Evolutionary conservation across 2,329 filamentous ascomycete genomes (phyloP), one percentile per base, ranked within the genome.

Genomic region (Graphium sp.): DNA sequence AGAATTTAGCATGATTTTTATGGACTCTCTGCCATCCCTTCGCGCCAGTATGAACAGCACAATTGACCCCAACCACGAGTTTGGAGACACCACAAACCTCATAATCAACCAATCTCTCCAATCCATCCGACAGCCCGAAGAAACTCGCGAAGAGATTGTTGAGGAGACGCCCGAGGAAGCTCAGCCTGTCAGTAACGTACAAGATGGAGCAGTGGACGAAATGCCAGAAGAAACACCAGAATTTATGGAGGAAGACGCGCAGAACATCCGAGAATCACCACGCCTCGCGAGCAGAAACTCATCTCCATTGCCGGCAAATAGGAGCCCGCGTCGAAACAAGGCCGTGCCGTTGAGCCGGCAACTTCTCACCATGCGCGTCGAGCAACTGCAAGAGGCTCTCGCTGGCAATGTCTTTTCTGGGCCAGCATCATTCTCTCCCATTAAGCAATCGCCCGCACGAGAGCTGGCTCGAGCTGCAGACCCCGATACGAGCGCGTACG

Each of bases 1-100:
- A 34, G 60, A 62, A 22, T 69, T 70, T 35, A 70, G 64, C 41
- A 69, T 69, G 62, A 70, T 70, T 32, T 62, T 63, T 18, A 55
- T 67, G 34, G 56, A 65, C 25, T 65, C 62, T 3, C 48, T 71
- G 12, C 61, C 59, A 3, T 65, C 62, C 0, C 49, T 68, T 31
- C 57, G 58, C 20, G 53, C 48, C 2, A 53, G 52, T 20, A 46
- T 55, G 31, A 43, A 44, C 23, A 46, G 42, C 32, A 47, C 46
- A 12, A 38, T 45, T 4, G 45, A 48, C 3, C 38, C 43, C 2
- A 43, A 52, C 4, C 49, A 55, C 7, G 60, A 66, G 18, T 52
- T 68, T 35, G 67, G 65, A 4, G 64, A 71, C 12, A 58, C 60
- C 18, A 70, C 66, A 1, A 68, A 58, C 30, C 42, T 62, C 22